These are phyloP conservation scores for Erysimum pusillum DNA, from an alignment of 441 rosid species.

Conservation along the genomic window DNA sequence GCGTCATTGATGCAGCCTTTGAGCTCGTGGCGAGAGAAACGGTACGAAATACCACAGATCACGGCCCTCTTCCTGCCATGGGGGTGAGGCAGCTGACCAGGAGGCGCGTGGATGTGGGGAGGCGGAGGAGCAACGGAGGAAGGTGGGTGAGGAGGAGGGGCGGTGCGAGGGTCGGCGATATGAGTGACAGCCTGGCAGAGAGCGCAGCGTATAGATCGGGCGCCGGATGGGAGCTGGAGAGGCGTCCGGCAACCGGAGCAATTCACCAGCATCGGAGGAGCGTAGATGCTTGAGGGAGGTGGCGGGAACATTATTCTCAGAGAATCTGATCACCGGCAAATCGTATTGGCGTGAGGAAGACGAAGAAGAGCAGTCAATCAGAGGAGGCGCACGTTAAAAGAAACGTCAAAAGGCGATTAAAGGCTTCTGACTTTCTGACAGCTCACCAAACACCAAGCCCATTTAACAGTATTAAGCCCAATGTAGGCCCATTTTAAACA, in stretches of 20 bases:
- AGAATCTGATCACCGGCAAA: constrained; percentile 27
- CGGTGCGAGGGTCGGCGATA: constrained; percentile 73
- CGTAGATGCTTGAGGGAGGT: constrained; percentile 44
- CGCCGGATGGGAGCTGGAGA: constrained; percentile 84
- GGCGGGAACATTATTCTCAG: constrained; percentile 49
- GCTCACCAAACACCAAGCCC: constrained; percentile 36
- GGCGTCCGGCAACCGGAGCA: constrained; percentile 84
- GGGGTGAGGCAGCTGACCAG: constrained; percentile 64
- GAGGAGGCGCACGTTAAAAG: neutral
- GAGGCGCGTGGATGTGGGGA: constrained; percentile 60
- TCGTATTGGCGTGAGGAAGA: constrained; percentile 36
- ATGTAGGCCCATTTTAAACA: neutral
- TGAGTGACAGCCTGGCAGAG: constrained; percentile 83
- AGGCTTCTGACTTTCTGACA: constrained; percentile 12
- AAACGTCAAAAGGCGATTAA: neutral
- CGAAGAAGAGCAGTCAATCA: constrained; percentile 28
- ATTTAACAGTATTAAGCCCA: neutral
- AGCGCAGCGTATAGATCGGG: constrained; percentile 84
- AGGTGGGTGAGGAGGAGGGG: constrained; percentile 48
- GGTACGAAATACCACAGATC: constrained; percentile 85
- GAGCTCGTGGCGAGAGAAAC: constrained; percentile 82
- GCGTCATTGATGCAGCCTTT: constrained; percentile 95
- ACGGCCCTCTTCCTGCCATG: constrained; percentile 89
- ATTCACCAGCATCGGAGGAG: constrained; percentile 68
- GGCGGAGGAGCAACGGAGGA: constrained; percentile 50